Evolutionary conservation across 2,329 filamentous ascomycete genomes (phyloP).

Genomic region (Diaporthe amygdali): DNA sequence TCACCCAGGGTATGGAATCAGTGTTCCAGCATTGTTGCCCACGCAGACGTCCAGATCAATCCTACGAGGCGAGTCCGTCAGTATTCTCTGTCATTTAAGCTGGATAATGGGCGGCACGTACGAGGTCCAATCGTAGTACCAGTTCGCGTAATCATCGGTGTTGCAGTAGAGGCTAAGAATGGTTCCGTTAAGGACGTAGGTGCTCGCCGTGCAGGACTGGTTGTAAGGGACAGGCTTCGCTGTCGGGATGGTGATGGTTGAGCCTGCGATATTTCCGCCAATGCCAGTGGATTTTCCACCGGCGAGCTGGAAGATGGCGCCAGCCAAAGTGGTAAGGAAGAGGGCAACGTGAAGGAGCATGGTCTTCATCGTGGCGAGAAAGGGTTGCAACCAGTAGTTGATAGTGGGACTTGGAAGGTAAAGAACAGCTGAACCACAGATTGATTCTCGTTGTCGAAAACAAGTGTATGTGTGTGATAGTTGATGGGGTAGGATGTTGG

Average conservation of each 20-base stretch:
- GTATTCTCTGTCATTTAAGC: neutral
- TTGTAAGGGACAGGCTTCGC: conserved; percentile 10
- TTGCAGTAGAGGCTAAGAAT: conserved; percentile 47
- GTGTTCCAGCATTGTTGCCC: conserved; percentile 32
- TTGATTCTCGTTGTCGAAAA: neutral
- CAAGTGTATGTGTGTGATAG: too few species aligned
- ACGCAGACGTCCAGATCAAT: conserved; percentile 41
- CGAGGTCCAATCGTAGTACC: conserved; percentile 47
- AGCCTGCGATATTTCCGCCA: conserved; percentile 8
- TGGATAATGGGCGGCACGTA: conserved; percentile 25
- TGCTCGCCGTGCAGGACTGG: conserved; percentile 42
- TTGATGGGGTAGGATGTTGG: too few species aligned
- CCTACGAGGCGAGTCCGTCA: conserved; percentile 31
- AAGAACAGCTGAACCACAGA: neutral
- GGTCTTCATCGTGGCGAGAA: neutral
- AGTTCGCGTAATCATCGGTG: conserved; percentile 39
- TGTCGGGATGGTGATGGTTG: conserved; percentile 6
- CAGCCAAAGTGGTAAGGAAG: neutral
- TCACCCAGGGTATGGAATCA: conserved; percentile 22
- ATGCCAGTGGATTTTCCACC: neutral
- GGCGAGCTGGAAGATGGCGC: neutral
- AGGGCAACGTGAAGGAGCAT: neutral
- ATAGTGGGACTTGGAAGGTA: neutral
- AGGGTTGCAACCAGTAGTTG: neutral
- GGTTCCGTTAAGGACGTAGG: conserved; percentile 36